Conservation (phyloP, 2,329 filamentous ascomycete species). For the Neoscytalidium dimidiatum region DNA sequence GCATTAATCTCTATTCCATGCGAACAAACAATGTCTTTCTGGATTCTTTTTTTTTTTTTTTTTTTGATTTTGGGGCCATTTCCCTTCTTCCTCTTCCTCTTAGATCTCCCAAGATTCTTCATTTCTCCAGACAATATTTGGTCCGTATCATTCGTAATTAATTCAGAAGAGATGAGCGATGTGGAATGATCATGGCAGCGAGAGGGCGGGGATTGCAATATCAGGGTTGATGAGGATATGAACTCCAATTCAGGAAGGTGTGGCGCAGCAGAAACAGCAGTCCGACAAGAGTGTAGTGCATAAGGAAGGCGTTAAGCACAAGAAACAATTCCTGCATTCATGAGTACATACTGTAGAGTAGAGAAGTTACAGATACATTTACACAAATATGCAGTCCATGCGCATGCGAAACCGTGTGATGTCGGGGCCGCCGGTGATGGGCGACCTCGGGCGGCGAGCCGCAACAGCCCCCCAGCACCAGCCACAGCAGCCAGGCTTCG, state of each 20-base stretch:
- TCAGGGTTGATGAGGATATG: background rate
- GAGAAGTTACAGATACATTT: background rate
- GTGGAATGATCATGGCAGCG: background rate
- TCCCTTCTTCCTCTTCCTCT: no score
- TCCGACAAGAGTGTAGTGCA: background rate
- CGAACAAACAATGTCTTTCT: background rate
- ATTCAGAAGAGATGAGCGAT: background rate
- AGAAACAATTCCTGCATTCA: background rate
- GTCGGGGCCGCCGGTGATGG: background rate
- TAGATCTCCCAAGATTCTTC: background rate
- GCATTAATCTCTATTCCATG: background rate
- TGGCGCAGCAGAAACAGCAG: conserved; percentile 5
- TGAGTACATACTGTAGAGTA: conserved; percentile 1
- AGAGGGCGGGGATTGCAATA: background rate
- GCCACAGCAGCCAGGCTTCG: conserved; percentile 13
- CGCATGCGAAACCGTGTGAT: background rate
- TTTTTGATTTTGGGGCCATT: background rate
- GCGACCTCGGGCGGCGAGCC: conserved; percentile 3
- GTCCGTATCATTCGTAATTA: background rate
- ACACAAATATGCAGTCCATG: background rate
- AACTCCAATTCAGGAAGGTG: conserved; percentile 2
- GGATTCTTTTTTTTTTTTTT: background rate
- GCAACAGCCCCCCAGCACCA: conserved; percentile 3
- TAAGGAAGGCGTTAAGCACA: conserved; percentile 4
- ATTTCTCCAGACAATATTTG: background rate